Conservation (phyloP, 2,329 filamentous ascomycete species). For the Ceratocystis papillata region DNA sequence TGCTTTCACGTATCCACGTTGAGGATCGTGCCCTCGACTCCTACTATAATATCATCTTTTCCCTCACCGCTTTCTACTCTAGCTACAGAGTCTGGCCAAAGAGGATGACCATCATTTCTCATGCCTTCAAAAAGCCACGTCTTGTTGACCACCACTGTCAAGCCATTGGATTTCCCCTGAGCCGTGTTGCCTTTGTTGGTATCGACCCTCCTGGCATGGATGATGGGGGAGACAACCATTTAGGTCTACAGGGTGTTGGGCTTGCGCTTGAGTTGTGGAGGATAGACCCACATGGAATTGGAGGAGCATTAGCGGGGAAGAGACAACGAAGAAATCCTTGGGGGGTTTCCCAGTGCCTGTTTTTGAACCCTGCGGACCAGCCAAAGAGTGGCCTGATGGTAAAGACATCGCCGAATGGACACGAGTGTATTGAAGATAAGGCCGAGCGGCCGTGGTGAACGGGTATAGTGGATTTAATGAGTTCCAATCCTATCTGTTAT, state of each 20-base stretch:
- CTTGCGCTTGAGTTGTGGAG: slow-evolving; percentile 41
- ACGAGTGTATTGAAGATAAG: slow-evolving; percentile 36
- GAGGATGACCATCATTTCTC: slow-evolving; percentile 53
- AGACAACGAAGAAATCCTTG: slow-evolving; percentile 42
- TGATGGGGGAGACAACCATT: slow-evolving; percentile 27
- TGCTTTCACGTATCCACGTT: slow-evolving; percentile 38
- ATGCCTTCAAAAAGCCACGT: slow-evolving; percentile 56
- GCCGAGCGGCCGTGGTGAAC: slow-evolving; percentile 35
- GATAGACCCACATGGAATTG: slow-evolving; percentile 43
- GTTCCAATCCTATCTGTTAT: not conserved
- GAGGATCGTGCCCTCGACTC: slow-evolving; percentile 73
- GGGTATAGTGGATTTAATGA: not conserved
- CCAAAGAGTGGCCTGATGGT: slow-evolving; percentile 34
- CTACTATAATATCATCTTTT: slow-evolving; percentile 74
- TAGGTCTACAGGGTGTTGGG: slow-evolving; percentile 37
- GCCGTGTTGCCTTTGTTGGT: slow-evolving; percentile 44
- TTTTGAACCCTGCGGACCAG: slow-evolving; percentile 32
- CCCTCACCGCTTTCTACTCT: slow-evolving; percentile 44
- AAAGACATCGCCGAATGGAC: slow-evolving; percentile 29
- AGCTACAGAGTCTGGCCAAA: slow-evolving; percentile 42
- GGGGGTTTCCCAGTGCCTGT: slow-evolving; percentile 37
- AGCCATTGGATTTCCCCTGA: slow-evolving; percentile 46
- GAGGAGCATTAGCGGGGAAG: slow-evolving; percentile 38
- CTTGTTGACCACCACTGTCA: slow-evolving; percentile 54
- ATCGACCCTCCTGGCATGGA: slow-evolving; percentile 49